These are phyloP conservation scores for Geoglossum glabrum DNA, from an alignment of 495 filamentous ascomycete genomes.

Conservation along the genomic window DNA sequence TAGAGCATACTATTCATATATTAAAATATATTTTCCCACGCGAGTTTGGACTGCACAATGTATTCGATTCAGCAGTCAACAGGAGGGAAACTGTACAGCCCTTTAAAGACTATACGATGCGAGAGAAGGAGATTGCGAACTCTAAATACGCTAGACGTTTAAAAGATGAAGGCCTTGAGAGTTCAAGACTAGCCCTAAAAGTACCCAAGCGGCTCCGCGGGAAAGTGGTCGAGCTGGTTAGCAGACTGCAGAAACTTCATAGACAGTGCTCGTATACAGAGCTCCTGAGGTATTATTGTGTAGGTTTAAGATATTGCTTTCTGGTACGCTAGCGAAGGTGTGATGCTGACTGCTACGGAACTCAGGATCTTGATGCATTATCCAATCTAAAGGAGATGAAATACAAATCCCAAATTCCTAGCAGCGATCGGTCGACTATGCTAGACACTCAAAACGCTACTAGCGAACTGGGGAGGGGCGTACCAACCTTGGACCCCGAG, in stretches of 20 bases:
- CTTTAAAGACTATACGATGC: slow-evolving; percentile 62
- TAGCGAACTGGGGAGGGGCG: not conserved
- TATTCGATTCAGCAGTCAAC: slow-evolving; percentile 54
- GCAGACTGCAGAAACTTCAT: slow-evolving; percentile 48
- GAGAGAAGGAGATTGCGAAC: slow-evolving; percentile 59
- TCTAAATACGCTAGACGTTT: slow-evolving; percentile 8
- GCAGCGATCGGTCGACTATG: not conserved
- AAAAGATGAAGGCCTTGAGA: slow-evolving; percentile 13
- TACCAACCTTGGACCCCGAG: not conserved
- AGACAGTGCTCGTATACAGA: slow-evolving; percentile 54
- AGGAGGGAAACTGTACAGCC: slow-evolving; percentile 40
- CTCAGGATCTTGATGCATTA: not conserved
- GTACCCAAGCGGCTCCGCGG: slow-evolving; percentile 61
- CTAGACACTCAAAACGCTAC: not conserved
- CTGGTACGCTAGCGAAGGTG: not conserved
- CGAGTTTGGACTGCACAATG: slow-evolving; percentile 79
- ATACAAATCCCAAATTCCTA: not conserved
- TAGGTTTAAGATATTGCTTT: slow-evolving; percentile 12
- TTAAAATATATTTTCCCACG: slow-evolving; percentile 88
- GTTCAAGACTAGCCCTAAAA: slow-evolving; percentile 14
- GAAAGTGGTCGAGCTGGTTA: slow-evolving; percentile 32
- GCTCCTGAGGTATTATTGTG: slow-evolving; percentile 67
- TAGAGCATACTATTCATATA: slow-evolving; percentile 43
- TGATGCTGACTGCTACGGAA: not conserved
- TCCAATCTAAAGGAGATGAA: not conserved